Conservation (phyloP, 176 grass and related monocot genomes). For the Miscanthus lutarioriparius region DNA sequence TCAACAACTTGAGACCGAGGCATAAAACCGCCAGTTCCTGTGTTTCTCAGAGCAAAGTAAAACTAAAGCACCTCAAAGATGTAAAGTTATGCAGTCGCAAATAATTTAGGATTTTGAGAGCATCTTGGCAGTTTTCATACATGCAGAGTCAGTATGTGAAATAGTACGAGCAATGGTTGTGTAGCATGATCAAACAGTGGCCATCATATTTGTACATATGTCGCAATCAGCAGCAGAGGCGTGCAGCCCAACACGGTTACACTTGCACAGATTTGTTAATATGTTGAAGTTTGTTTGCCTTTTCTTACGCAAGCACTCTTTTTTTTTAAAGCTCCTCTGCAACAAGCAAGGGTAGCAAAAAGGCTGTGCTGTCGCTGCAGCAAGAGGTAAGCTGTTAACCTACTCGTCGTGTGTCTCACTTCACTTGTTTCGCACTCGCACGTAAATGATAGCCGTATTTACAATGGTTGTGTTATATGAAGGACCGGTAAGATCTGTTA, state of each 20-base stretch:
- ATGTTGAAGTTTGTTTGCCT: neutral
- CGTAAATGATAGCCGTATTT: neutral
- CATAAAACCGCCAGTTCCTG: neutral
- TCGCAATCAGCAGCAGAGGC: neutral
- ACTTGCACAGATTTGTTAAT: neutral
- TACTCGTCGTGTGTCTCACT: neutral
- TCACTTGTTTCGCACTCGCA: neutral
- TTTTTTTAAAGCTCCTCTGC: neutral
- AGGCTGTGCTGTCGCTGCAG: slow-evolving; percentile 12
- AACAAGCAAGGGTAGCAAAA: neutral
- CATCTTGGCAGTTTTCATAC: neutral
- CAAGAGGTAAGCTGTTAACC: neutral
- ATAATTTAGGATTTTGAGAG: neutral
- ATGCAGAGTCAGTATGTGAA: slow-evolving; percentile 29
- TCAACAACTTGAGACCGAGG: neutral
- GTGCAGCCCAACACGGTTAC: neutral
- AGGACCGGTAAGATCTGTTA: neutral
- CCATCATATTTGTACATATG: neutral
- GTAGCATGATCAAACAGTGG: neutral
- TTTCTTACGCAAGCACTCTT: neutral
- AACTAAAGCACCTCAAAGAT: neutral
- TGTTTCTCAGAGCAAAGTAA: neutral
- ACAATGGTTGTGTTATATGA: neutral
- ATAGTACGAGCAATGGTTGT: slow-evolving; percentile 25
- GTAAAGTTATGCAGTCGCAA: neutral